These are phyloP conservation scores for Vinca minor DNA, from an alignment of 257 asterid species.

Conservation along the genomic window DNA sequence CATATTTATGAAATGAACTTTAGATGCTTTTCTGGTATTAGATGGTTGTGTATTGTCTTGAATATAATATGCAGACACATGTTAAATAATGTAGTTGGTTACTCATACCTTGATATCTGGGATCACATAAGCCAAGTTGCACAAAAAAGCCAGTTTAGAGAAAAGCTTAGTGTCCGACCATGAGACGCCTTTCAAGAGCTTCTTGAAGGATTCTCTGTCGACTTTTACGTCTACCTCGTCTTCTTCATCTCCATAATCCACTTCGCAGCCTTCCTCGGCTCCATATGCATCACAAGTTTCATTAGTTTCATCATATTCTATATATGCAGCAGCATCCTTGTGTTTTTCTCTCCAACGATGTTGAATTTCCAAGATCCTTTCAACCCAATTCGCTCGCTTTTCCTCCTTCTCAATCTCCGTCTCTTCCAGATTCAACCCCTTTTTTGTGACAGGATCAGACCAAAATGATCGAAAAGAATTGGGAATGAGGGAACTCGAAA, in stretches of 20 bases:
- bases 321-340: conserved; percentile 17
- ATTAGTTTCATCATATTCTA: conserved; percentile 5
- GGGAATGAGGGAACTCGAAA: conserved; percentile 44
- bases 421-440: conserved; percentile 20
- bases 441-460: conserved; percentile 31
- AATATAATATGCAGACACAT: background rate
- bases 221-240: conserved; percentile 19
- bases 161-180: conserved; percentile 68
- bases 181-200: conserved; percentile 40
- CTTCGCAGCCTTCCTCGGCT: conserved; percentile 36
- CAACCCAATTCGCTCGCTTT: conserved; percentile 59
- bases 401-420: conserved; percentile 20
- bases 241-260: conserved; percentile 47
- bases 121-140: conserved; percentile 84
- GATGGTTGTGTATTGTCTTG: background rate
- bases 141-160: conserved; percentile 65
- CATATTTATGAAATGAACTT: conserved; percentile 16
- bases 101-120: conserved; percentile 61
- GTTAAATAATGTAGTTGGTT: background rate
- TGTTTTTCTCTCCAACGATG: conserved; percentile 45
- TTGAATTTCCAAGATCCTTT: conserved; percentile 50
- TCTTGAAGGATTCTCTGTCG: conserved; percentile 41
- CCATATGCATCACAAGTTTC: conserved; percentile 29
- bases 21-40: background rate
- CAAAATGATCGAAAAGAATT: conserved; percentile 37